These are phyloP conservation scores for Capsella rubella DNA, from an alignment of 441 rosid species.

Conservation along the genomic window DNA sequence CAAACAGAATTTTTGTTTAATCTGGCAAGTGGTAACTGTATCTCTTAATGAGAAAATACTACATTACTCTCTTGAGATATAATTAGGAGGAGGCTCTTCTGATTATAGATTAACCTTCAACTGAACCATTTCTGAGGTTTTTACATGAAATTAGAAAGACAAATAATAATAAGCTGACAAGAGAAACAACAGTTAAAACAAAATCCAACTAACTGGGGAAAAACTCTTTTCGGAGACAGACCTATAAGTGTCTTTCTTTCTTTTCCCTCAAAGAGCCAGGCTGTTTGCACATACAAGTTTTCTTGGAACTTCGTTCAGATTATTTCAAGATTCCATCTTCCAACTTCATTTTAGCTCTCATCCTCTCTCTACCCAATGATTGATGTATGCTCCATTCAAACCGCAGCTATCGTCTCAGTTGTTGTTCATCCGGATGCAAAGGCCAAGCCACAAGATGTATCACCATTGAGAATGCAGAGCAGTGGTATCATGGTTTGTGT, in stretches of 20 bases:
- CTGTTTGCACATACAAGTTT: constrained; percentile 18
- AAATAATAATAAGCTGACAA: background rate
- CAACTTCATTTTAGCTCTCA: constrained; percentile 15
- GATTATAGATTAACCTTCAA: background rate
- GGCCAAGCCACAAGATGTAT: constrained; percentile 12
- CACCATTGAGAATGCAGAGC: constrained; percentile 22
- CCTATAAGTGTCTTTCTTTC: background rate
- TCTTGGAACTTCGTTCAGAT: constrained; percentile 5
- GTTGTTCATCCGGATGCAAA: constrained; percentile 9
- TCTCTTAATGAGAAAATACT: too few species aligned
- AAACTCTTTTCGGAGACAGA: background rate
- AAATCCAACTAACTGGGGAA: constrained; percentile 26
- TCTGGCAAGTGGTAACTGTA: too few species aligned
- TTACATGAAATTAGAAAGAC: background rate
- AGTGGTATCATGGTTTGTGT: constrained; percentile 53
- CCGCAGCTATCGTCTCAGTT: constrained; percentile 1
- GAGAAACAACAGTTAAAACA: constrained; percentile 25
- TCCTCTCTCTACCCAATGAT: constrained; percentile 10
- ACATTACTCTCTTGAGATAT: too few species aligned
- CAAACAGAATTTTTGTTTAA: too few species aligned
- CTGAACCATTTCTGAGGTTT: constrained; percentile 10
- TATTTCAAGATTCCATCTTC: constrained; percentile 16
- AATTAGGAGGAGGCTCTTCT: too few species aligned
- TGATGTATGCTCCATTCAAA: constrained; percentile 22
- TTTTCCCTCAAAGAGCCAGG: constrained; percentile 15